Evolutionary conservation across 768 basidiomycete genomes (phyloP), one percentile per base, ranked within the genome.

Genomic region (Clavulina sp.): DNA sequence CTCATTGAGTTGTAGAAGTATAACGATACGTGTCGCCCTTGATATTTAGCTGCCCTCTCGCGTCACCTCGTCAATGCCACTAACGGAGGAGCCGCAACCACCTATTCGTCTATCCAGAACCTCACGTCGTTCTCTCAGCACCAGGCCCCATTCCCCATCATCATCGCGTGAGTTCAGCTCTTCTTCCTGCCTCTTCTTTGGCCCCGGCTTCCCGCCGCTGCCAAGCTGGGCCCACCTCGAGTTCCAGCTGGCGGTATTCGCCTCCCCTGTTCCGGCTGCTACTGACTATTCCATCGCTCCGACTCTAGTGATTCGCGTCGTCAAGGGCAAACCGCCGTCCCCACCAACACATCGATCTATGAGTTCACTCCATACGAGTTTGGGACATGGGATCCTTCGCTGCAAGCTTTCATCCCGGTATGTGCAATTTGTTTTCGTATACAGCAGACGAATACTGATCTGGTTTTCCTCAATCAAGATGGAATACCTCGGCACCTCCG

Each of bases 401-500:
- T 60, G 43, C 13, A 24, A 13, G 13, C 43, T 24, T 46, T 46
- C 43, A 46, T 46, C 24, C 43, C 43, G 13, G 43, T 46, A 46
- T 13, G 34, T 38, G 34, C 19, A 9, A 38, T 38, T 19, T 9
- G 34, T 19, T 19, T 38, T 9, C 19, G 19, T 9, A 9, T 38
- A 9, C 34, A 38, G 19, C 34, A 38, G n/a, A n/a, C 19, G 9
- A 19, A 9, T 38, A 38, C 19, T 19, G 34, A 38, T 38, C 9
- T 38, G 34, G 6, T 59, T 63, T 2, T 64, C 66, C 7, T 68
- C 65, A 49, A 65, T 66, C 2, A 55, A 60, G 2, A 48, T 65
- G 29, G 61, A 67, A 38, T 67, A 65, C 56, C 55, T 64, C n/a
- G 69, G 68, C 1, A 64, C 63, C 0, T 29, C 50, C n/a, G 32